Base-by-base conservation (phyloP, 345 rosid species). In the Gossypium bickii region DNA sequence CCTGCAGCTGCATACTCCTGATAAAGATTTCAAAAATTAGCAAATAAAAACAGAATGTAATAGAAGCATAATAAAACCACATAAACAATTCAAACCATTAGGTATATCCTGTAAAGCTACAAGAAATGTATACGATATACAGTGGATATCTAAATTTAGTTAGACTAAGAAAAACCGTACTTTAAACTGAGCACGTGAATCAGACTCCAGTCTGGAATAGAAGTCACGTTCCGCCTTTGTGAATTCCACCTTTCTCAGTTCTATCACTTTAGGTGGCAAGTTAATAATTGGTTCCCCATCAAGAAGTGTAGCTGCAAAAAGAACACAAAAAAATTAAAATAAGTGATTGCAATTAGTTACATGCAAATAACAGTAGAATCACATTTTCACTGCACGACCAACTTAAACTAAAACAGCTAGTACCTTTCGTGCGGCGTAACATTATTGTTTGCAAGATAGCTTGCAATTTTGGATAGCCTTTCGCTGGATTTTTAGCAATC, bases 1-100 rank as follows among this genome's bases (percentile, higher is more conserved):
- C 99, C 99, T n/a, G 99, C 99, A 77, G 89, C 97, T 17, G 90
- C 94, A 82, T 95, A 95, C 84, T 95, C 98, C 98, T 95, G 84
- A 82, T 12, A 60, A 57, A 77, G 16, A 38, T 60, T 59, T 80
- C 15, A 49, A 51, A 5, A 55, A 59, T 44, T 66, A 48, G 65
- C 4, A 56, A 22, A 27, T 5, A 20, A 18, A 34, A 11, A 51
- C 7, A 53, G 47, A 62, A 56, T 16, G 10, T 15, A 67, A 73
- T 16, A 47, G 29, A 25, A 62, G 2, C 20, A 3, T 11, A 22
- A 60, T 48, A 73, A 10, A 10, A 43, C 18, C 45, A 24, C 47
- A 61, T n/a, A 47, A 62, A 60, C 11, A 27, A 47, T 27, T 5
- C 52, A 12, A 2, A 10, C 53, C 24, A n/a, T 69, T 69, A 51